These are phyloP conservation scores for Saccharomycopsis javanensis DNA, from an alignment of 805 yeast genomes.

Conservation along the genomic window DNA sequence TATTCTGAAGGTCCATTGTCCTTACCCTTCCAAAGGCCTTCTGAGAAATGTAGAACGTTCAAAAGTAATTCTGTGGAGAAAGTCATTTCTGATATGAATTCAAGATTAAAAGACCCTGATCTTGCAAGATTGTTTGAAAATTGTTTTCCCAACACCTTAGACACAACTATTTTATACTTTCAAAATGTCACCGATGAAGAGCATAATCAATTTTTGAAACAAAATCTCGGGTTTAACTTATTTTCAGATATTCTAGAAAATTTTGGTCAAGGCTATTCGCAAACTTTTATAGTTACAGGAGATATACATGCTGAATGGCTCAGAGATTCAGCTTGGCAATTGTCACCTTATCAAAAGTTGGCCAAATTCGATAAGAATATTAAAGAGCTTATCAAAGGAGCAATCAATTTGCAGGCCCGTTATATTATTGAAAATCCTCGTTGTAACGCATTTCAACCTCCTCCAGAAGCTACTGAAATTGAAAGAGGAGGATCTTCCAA, in stretches of 20 bases:
- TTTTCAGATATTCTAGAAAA: slow-evolving; percentile 1
- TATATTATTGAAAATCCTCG: slow-evolving; percentile 59
- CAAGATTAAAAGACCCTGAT: slow-evolving; percentile 48
- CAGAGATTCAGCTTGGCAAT: slow-evolving; percentile 76
- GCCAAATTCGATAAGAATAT: slow-evolving; percentile 41
- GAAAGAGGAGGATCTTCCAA: slow-evolving; percentile 40
- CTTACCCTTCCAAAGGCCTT: slow-evolving; percentile 72
- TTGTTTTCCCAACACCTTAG: slow-evolving; percentile 78
- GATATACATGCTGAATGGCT: slow-evolving; percentile 94
- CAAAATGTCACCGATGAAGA: neutral
- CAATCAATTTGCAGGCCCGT: slow-evolving; percentile 68
- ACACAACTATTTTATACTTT: slow-evolving; percentile 79
- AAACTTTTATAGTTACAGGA: slow-evolving; percentile 79
- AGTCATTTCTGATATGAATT: slow-evolving; percentile 42
- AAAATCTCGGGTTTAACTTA: neutral
- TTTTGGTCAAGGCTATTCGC: slow-evolving; percentile 28
- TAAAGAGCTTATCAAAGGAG: slow-evolving; percentile 54
- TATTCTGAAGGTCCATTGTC: slow-evolving; percentile 42
- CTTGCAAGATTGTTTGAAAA: slow-evolving; percentile 70
- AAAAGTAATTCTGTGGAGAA: slow-evolving; percentile 50
- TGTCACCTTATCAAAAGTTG: slow-evolving; percentile 63
- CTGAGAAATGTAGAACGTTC: slow-evolving; percentile 64
- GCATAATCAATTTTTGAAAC: neutral
- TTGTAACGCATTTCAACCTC: slow-evolving; percentile 91
- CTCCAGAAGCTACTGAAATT: slow-evolving; percentile 36